Base-by-base conservation (phyloP, 2,329 filamentous ascomycete genomes). In the Fusarium lyarnte region DNA sequence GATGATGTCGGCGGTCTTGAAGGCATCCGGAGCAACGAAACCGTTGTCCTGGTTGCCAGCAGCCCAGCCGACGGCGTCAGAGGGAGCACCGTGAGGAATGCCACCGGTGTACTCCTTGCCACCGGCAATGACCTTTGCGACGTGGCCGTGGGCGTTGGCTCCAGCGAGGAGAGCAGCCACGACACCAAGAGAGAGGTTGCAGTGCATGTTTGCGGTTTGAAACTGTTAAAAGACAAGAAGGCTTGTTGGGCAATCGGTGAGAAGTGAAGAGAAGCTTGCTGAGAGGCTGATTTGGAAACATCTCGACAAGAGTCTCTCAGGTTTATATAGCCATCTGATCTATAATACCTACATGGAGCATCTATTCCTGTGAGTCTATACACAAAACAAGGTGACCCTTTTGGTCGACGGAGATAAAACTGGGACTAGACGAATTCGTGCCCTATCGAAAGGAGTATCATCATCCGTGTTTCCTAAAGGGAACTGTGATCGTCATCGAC, bases 21-120 rank as follows among this genome's bases (percentile, higher is more conserved):
- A 84, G 43, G 77, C 74, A 51, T 78, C 81, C 35, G 87, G 86
- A 25, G 81, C 81, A 57, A 87, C 84, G 74, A 84, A 85, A n/a
- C 85, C 84, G 66, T 83, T 82, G 74, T 82, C 79, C 74, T 80
- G 76, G 78, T 82, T 77, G 38, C 64, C 70, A 58, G 80, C 80
- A 36, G 78, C 72, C 80, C 80, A 82, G 29, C 80, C 80, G 53
- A 81, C 81, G 17, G 79, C 81, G 42, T 81, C 73, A 25, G 66
- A 60, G 8, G 76, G 77, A 76, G 73, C 77, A 47, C 74, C 72
- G 36, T 70, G 59, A 16, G 78, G 77, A 41, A 80, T 53, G 41
- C 77, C 78, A 49, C 81, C 80, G 12, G 74, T 68, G 76, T 81
- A 84, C 42, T 77, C 75, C 43, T 74, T 69, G 57, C 77, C 72